Conservation (phyloP, 2,329 filamentous ascomycete genomes). For the Elsinoe necatrix region DNA sequence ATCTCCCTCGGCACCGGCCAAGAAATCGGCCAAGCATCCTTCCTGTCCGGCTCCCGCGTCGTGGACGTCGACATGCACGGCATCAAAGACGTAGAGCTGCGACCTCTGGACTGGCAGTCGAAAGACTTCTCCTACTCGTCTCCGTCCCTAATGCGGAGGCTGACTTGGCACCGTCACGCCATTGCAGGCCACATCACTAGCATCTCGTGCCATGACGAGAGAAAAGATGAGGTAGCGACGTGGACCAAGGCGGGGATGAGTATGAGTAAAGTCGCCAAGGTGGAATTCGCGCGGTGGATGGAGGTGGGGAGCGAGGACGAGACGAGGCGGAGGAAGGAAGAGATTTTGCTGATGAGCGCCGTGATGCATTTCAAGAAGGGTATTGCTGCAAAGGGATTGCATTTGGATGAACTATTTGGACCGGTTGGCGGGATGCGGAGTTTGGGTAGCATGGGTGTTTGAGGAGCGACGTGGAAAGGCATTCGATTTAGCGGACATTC, state of each 20-base stretch:
- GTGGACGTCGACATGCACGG: background rate
- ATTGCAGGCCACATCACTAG: background rate
- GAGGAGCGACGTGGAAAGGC: background rate
- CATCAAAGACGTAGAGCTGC: background rate
- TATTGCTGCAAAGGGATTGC: background rate
- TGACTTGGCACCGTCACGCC: background rate
- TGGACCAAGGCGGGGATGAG: background rate
- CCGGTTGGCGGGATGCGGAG: background rate
- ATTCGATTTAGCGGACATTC: background rate
- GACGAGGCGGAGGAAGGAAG: background rate
- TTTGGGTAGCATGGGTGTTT: background rate
- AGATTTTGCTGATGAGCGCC: background rate
- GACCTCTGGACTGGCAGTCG: background rate
- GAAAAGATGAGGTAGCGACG: background rate
- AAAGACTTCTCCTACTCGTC: slow-evolving; percentile 5
- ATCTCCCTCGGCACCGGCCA: background rate
- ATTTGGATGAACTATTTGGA: background rate
- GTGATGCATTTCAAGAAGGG: background rate
- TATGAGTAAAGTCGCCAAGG: background rate
- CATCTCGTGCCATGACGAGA: background rate
- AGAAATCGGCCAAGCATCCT: background rate
- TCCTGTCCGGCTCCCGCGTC: background rate
- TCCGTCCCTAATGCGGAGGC: background rate
- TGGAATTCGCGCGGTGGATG: slow-evolving; percentile 6
- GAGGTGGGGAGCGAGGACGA: background rate